Base-by-base conservation (phyloP, 148 eudicot genomes). In the Oxyria digyna region DNA sequence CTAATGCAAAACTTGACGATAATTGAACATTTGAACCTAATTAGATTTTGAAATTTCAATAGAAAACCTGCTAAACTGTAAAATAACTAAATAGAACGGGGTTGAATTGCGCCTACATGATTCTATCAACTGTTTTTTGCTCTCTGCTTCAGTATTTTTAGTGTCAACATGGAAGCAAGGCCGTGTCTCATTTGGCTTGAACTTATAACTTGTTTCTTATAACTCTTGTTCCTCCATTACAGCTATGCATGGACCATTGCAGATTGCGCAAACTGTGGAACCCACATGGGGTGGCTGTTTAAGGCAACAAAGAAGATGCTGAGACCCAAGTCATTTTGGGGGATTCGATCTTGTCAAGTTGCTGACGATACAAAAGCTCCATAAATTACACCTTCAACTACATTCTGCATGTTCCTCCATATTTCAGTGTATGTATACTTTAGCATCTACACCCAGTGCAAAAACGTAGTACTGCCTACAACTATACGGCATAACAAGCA, bases 221-320 rank as follows among this genome's bases (percentile, higher is more conserved):
- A 46, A 46, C 31, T 21, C 31, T 12, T 24, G 31, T 29, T 31
- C 65, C 65, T 29, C 18, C 20, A 31, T 31, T 80, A 57, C 85
- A 94, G 99, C 71, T 94, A 91, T 77, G 93, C 96, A 15, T 94
- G 99, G 99, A 88, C 97, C 26, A 80, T 88, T 68, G 92, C 91
- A 35, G 78, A 87, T 41, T 94, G 99, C 73, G 82, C 78, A 55
- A 78, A 78, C 48, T 94, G 99, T 69, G 89, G 83, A 75, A 74
- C 75, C 54, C 96, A 87, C 38, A 76, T 94, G 91, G 99, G 99
- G 8, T 94, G 97, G 99, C 77, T 85, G 66, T 94, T 94, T 64
- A 88, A 96, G 6, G 91, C 99, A 4, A 80, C 88, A 40, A 80
- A 71, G 68, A 86, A 81, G 87, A 86, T 76, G 76, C 40, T 90